A percentile compares a stretch with the other conserved stretches of the same genome.
Conservation (phyloP, 805 yeast species). For the Blastobotrys chiropterorum region DNA sequence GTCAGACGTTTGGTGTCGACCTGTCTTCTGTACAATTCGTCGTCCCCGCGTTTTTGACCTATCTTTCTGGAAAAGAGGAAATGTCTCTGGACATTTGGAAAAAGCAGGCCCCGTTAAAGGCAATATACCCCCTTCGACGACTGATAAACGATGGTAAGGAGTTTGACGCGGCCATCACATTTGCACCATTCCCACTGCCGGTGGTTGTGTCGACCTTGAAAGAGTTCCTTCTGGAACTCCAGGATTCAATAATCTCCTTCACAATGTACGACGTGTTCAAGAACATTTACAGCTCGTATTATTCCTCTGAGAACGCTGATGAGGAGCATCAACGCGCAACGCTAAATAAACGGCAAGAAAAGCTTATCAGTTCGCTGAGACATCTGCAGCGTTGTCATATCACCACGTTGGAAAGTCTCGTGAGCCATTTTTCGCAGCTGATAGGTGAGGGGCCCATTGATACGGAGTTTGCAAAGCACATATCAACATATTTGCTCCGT, state of each 20-base stretch:
- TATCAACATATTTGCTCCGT: slow-evolving; percentile 25
- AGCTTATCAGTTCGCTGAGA: background rate
- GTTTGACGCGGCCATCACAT: slow-evolving; percentile 26
- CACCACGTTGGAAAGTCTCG: background rate
- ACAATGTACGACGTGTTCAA: slow-evolving; percentile 58
- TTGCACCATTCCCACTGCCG: slow-evolving; percentile 39
- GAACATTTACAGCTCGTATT: slow-evolving; percentile 41
- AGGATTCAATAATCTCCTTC: slow-evolving; percentile 62
- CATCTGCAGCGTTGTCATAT: background rate
- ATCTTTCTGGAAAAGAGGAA: slow-evolving; percentile 31
- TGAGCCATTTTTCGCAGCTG: background rate
- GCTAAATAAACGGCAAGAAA: background rate
- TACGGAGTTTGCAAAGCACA: slow-evolving; percentile 13
- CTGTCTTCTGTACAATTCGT: slow-evolving; percentile 59
- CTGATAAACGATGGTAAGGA: slow-evolving; percentile 30
- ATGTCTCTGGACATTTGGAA: slow-evolving; percentile 43
- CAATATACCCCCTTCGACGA: slow-evolving; percentile 54
- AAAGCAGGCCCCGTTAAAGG: slow-evolving; percentile 45
- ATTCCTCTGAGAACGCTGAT: slow-evolving; percentile 1
- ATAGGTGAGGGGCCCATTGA: background rate
- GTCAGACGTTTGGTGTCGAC: slow-evolving; percentile 78
- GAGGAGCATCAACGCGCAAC: background rate
- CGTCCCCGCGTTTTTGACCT: slow-evolving; percentile 52
- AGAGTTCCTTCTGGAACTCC: slow-evolving; percentile 64
- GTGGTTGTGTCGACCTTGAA: slow-evolving; percentile 57